Percentiles rank a stretch among this genome's conserved stretches.
These are phyloP conservation scores for Acer campestre DNA, from an alignment of 345 rosid genomes.

Conservation along the genomic window DNA sequence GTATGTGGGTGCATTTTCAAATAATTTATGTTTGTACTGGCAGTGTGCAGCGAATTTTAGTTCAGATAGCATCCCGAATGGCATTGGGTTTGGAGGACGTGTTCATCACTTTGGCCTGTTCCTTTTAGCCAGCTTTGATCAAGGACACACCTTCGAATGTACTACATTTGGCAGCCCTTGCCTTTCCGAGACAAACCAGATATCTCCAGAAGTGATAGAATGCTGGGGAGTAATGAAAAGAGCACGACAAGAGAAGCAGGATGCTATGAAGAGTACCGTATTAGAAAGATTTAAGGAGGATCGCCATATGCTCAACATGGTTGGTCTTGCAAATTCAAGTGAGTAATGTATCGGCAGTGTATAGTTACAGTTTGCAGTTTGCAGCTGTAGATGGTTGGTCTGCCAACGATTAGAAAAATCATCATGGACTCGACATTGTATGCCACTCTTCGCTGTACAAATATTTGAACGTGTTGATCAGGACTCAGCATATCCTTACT, in stretches of 20 bases:
- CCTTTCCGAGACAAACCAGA: conserved; percentile 54
- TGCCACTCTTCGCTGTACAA: neutral
- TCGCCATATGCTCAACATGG: conserved; percentile 83
- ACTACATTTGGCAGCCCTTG: conserved; percentile 82
- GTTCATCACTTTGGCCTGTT: conserved; percentile 80
- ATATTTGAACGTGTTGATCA: neutral
- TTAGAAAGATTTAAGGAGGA: conserved; percentile 87
- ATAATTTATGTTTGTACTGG: conserved; percentile 16
- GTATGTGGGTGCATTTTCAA: no score
- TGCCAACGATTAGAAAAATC: neutral
- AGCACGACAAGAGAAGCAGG: conserved; percentile 42
- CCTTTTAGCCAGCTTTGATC: conserved; percentile 74
- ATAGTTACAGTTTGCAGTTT: neutral
- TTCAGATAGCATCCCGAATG: conserved; percentile 91
- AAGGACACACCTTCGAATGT: conserved; percentile 72
- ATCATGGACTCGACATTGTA: neutral
- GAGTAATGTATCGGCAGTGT: conserved; percentile 28
- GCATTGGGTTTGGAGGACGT: conserved; percentile 87
- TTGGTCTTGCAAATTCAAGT: conserved; percentile 81
- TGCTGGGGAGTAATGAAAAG: conserved; percentile 76
- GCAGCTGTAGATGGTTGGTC: neutral
- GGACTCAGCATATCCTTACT: neutral
- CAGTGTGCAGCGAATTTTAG: conserved; percentile 90
- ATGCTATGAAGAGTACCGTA: conserved; percentile 50
- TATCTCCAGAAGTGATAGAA: conserved; percentile 77